Conservation (phyloP, 2,329 filamentous ascomycete species). For the Trichothecium sympodiale region DNA sequence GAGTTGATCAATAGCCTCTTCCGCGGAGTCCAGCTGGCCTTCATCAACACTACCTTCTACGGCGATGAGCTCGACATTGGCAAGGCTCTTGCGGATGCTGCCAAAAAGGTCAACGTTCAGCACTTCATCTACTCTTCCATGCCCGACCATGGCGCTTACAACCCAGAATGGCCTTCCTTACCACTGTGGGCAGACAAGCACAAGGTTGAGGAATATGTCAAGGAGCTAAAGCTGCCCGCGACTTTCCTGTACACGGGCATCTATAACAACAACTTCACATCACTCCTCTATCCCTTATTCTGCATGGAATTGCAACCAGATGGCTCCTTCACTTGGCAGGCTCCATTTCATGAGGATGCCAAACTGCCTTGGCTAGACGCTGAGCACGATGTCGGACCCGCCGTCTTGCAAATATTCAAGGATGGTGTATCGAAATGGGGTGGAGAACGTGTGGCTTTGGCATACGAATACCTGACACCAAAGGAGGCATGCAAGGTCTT, state of each 20-base stretch:
- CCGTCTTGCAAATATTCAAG: constrained; percentile 89
- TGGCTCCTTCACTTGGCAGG: constrained; percentile 84
- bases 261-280: constrained; percentile 99
- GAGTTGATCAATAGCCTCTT: constrained; percentile 69
- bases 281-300: constrained; percentile 82
- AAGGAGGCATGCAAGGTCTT: constrained; percentile 74
- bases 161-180: constrained; percentile 65
- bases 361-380: constrained; percentile 92
- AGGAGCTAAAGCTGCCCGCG: constrained; percentile 68
- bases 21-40: constrained; percentile 74
- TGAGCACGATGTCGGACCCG: constrained; percentile 89
- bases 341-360: constrained; percentile 82
- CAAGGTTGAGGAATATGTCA: constrained; percentile 82
- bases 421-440: constrained; percentile 82
- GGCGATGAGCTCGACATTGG: constrained; percentile 90
- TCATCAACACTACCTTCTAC: constrained; percentile 97
- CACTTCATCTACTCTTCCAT: constrained; percentile 97
- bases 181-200: constrained; percentile 92
- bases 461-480: constrained; percentile 82
- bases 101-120: constrained; percentile 70
- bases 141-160: constrained; percentile 83
- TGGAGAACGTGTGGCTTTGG: constrained; percentile 66
- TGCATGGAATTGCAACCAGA: constrained; percentile 83
- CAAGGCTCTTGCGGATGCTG: constrained; percentile 77
- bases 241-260: constrained; percentile 96